Evolutionary conservation across 2,329 filamentous ascomycete genomes (phyloP).

Genomic region (Fusarium austroafricanum): DNA sequence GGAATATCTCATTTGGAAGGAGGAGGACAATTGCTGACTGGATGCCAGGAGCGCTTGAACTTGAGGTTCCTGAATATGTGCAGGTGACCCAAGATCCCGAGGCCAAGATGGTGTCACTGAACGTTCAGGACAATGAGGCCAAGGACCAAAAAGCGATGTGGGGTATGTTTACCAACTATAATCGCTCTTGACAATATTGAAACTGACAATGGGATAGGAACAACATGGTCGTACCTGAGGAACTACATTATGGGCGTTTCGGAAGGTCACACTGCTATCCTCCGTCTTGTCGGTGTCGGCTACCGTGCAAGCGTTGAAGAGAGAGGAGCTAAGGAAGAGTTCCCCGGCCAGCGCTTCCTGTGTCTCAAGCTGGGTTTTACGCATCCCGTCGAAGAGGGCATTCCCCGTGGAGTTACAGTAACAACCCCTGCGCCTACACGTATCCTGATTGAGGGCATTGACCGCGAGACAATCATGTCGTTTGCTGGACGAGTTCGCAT

Average conservation of each 20-base stretch:
- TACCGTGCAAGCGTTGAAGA: constrained; percentile 91
- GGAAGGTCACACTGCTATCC: constrained; percentile 93
- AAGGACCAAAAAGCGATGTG: constrained; percentile 93
- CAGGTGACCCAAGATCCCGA: constrained; percentile 74
- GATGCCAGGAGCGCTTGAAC: constrained; percentile 74
- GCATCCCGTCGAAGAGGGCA: constrained; percentile 89
- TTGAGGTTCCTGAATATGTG: constrained; percentile 84
- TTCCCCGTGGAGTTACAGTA: constrained; percentile 85
- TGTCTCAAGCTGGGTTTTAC: constrained; percentile 96
- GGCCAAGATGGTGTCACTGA: constrained; percentile 72
- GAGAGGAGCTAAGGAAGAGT: constrained; percentile 78
- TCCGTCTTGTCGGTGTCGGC: constrained; percentile 93
- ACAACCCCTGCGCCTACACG: constrained; percentile 91
- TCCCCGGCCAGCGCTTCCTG: constrained; percentile 86
- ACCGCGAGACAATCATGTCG: constrained; percentile 88
- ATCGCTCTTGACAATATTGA: background rate
- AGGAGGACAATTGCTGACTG: constrained; percentile 28
- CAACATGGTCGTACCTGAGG: constrained; percentile 87
- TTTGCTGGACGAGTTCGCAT: constrained; percentile 89
- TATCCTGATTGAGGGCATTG: constrained; percentile 86
- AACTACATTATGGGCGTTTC: constrained; percentile 94
- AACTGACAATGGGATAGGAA: constrained; percentile 67
- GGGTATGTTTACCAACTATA: constrained; percentile 67
- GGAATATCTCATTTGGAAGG: background rate
- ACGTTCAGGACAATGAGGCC: constrained; percentile 73